Evolutionary conservation across 2,329 filamentous ascomycete species (phyloP).

Genomic region (Diaporthe australafricana): DNA sequence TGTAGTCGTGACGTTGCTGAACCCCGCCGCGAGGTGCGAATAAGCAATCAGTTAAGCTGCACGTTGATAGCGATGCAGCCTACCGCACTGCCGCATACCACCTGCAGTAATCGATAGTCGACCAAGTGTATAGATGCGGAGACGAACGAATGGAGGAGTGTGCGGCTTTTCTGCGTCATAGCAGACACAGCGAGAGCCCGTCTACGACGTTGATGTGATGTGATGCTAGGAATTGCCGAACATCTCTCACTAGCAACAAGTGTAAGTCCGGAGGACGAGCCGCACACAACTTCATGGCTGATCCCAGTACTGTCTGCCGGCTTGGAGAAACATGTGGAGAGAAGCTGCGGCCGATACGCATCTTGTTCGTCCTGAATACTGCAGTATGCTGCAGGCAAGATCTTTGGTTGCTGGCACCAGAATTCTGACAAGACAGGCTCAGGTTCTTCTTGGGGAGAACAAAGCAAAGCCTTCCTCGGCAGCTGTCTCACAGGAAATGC

Average conservation of each 20-base stretch:
- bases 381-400: background rate
- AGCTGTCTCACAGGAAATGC: background rate
- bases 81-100: background rate
- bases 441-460: too few relatives aligned
- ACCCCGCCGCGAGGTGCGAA: slow-evolving; percentile 20
- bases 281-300: background rate
- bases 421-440: too few relatives aligned
- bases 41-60: slow-evolving; percentile 11
- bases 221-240: slow-evolving; percentile 1
- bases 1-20: slow-evolving; percentile 8
- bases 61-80: background rate
- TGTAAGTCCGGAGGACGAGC: background rate
- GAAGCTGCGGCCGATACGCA: background rate
- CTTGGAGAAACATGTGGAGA: background rate
- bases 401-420: background rate
- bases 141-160: background rate
- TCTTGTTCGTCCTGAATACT: background rate
- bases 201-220: background rate
- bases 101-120: background rate
- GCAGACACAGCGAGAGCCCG: background rate
- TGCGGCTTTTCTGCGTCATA: background rate
- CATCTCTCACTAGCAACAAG: background rate
- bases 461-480: background rate
- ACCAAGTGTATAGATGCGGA: background rate
- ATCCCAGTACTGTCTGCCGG: background rate